Conservation (phyloP, 768 basidiomycete genomes). For the Lactarius evosmus region DNA sequence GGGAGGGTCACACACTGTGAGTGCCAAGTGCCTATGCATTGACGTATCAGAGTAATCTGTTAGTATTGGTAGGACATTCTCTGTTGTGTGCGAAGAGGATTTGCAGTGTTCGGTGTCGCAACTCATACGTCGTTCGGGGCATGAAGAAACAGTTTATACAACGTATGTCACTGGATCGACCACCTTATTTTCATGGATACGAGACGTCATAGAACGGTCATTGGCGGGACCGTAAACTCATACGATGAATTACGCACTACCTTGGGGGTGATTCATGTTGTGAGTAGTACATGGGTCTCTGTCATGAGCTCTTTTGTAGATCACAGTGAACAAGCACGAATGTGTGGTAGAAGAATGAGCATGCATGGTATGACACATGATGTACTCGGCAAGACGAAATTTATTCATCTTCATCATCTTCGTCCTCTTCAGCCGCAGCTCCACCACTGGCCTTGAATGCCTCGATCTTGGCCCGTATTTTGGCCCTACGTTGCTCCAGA, state of each 20-base stretch:
- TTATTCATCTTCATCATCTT: conserved; percentile 50
- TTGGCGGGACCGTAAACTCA: conserved; percentile 4
- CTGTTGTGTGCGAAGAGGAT: conserved; percentile 10
- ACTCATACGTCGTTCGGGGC: conserved; percentile 1
- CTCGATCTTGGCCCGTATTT: conserved; percentile 85
- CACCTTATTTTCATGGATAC: conserved; percentile 24
- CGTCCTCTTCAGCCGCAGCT: conserved; percentile 41
- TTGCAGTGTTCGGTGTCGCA: conserved; percentile 23
- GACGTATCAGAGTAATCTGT: not conserved
- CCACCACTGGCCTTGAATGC: conserved; percentile 75
- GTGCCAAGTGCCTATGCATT: conserved; percentile 33
- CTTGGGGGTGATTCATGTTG: not conserved
- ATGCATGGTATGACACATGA: conserved; percentile 3
- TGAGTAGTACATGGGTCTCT: not conserved
- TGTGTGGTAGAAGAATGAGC: not conserved
- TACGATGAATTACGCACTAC: not conserved
- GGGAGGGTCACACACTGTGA: conserved; percentile 77
- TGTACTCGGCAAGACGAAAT: not conserved
- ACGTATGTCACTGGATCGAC: conserved; percentile 16
- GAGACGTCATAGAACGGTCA: conserved; percentile 19
- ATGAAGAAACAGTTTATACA: conserved; percentile 12
- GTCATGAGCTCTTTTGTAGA: not conserved
- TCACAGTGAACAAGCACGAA: not conserved
- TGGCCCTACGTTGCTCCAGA: conserved; percentile 68
- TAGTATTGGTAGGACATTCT: conserved; percentile 15